Conservation (phyloP, 768 basidiomycete genomes). For the Tylopilus rubrobrunneus region DNA sequence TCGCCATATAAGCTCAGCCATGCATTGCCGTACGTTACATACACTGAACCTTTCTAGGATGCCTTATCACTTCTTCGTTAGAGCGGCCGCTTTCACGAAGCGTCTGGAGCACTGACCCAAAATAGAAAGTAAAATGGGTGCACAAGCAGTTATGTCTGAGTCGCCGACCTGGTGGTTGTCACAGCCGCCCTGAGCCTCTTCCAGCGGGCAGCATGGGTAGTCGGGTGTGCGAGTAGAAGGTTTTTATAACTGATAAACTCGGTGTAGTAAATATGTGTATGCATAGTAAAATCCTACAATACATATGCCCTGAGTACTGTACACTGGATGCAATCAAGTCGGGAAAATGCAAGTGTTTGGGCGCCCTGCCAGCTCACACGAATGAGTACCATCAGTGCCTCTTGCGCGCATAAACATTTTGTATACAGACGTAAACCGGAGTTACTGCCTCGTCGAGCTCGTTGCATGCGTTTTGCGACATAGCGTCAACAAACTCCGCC, state of each 20-base stretch:
- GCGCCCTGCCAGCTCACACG: neutral
- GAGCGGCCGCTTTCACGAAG: neutral
- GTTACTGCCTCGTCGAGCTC: conserved; percentile 49
- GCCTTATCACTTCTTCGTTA: neutral
- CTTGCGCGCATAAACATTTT: conserved; percentile 54
- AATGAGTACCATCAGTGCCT: conserved; percentile 17
- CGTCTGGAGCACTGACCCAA: neutral
- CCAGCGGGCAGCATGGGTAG: neutral
- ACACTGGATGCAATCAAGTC: conserved; percentile 18
- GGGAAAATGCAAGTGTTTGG: neutral
- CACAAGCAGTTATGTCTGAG: neutral
- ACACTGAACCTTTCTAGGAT: neutral
- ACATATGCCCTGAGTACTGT: conserved; percentile 15
- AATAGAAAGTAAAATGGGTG: no score
- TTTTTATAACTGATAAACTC: conserved; percentile 5
- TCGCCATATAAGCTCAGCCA: neutral
- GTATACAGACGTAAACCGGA: conserved; percentile 51
- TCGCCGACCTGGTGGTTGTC: neutral
- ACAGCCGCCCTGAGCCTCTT: neutral
- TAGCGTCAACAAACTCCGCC: conserved; percentile 46
- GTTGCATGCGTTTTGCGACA: conserved; percentile 47
- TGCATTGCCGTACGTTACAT: neutral
- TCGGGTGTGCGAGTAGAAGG: neutral
- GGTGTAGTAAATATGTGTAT: conserved; percentile 4
- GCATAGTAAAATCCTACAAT: conserved; percentile 17